A percentile compares a stretch with the other conserved stretches of the same genome.
Conservation (phyloP, 2,329 filamentous ascomycete genomes). For the Talaromyces marneffei region DNA sequence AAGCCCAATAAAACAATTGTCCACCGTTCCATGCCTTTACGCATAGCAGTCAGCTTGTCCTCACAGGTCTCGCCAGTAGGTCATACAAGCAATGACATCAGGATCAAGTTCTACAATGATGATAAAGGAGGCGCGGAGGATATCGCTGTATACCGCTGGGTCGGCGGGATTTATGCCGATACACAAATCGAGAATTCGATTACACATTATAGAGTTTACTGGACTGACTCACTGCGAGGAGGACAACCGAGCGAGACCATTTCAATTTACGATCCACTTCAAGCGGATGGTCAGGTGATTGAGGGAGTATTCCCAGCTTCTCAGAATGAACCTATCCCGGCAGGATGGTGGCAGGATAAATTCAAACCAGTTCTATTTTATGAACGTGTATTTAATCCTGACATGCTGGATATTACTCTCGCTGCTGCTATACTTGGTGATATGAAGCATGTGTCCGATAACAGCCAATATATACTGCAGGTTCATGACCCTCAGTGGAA, state of each 20-base stretch:
- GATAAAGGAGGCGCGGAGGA: slow-evolving; percentile 10
- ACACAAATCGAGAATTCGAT: not conserved
- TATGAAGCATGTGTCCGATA: slow-evolving; percentile 1
- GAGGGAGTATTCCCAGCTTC: slow-evolving; percentile 19
- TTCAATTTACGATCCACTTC: slow-evolving; percentile 27
- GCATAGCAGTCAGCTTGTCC: slow-evolving; percentile 23
- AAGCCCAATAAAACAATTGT: slow-evolving; percentile 24
- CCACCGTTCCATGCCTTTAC: slow-evolving; percentile 28
- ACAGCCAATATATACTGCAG: not conserved
- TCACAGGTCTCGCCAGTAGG: slow-evolving; percentile 18
- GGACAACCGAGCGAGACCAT: not conserved
- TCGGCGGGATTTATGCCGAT: slow-evolving; percentile 32
- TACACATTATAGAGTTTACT: slow-evolving; percentile 10
- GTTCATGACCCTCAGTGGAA: not conserved
- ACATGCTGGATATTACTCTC: slow-evolving; percentile 2
- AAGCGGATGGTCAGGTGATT: slow-evolving; percentile 24
- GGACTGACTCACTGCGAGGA: slow-evolving; percentile 10
- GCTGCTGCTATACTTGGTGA: slow-evolving; percentile 10
- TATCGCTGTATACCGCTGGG: slow-evolving; percentile 31
- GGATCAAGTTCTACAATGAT: slow-evolving; percentile 19
- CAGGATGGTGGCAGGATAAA: slow-evolving; percentile 20
- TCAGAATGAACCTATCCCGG: slow-evolving; percentile 22
- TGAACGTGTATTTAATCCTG: slow-evolving; percentile 28
- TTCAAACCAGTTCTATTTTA: slow-evolving; percentile 29
- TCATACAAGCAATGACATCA: slow-evolving; percentile 21